Base-by-base conservation (phyloP, 1,139 yeast genomes). In the Yamadazyma atmosphaerica region DNA sequence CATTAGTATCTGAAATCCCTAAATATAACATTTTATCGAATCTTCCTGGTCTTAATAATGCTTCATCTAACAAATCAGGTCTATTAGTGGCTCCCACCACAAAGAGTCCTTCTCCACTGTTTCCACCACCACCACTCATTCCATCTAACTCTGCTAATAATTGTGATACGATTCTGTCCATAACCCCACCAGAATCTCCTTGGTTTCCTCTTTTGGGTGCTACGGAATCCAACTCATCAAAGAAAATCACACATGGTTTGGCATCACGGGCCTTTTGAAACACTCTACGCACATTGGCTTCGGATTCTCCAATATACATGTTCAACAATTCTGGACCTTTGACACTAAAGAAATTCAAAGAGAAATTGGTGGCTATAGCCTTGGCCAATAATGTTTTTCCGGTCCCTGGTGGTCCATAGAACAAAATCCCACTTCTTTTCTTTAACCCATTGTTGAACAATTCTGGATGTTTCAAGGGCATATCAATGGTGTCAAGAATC, bases 291-390 rank as follows among this genome's bases (percentile, higher is more conserved):
- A 92, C 98, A 59, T 92, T 92, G 14, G 98, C 97, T 63, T 92
- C 98, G 1, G 96, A 87, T 61, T 92, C 98, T 59, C 98, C 98
- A 64, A 92, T 92, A 61, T 92, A 92, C 98, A 90, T 92, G 60
- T 92, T 90, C 48, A 90, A 73, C 43, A 90, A 72, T 60, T 90
- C 98, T 0, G 98, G 98, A 13, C 98, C 98, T 59, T 90, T 90
- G 18, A 90, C 97, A 47, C 96, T 86, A 63, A 92, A 90, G 61
- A 92, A 92, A 57, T 92, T 92, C 47, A 92, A 72, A 3, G 96
- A 86, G 56, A 90, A 92, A 47, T 90, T 88, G 1, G 97, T 87
- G 2, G 98, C 98, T 53, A 92, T 92, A 0, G 98, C 98, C 59
- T 92, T 92, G 9, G 98, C 98, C 43, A 92, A 71, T 32, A 92